phyloP scores from a whole-genome alignment of 2,329 filamentous ascomycete genomes.

The Penicillium sp. region DNA sequence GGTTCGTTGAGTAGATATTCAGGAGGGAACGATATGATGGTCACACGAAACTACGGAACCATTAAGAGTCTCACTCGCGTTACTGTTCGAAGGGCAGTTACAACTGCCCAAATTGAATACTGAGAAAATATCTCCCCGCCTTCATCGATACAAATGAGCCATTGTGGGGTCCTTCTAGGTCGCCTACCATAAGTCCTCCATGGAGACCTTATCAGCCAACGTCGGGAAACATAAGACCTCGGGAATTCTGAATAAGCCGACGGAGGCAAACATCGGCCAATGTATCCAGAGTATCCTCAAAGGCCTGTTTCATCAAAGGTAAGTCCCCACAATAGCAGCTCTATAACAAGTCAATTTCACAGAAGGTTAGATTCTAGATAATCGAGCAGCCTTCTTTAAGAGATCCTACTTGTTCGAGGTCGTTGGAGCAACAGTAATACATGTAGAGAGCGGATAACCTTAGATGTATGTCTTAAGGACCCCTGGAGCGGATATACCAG shows the following conservation, averaged over 20 bases:
- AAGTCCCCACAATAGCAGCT: too few relatives aligned
- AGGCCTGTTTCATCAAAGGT: too few relatives aligned
- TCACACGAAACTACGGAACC: constrained; percentile 22
- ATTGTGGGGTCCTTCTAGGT: not conserved
- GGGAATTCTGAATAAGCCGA: not conserved
- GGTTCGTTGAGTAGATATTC: not conserved
- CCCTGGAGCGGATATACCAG: too few relatives aligned
- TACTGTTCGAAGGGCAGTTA: not conserved
- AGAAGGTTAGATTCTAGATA: too few relatives aligned
- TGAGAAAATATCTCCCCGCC: not conserved
- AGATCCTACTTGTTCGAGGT: too few relatives aligned
- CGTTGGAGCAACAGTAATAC: too few relatives aligned
- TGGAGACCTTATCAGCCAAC: not conserved
- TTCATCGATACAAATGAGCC: not conserved
- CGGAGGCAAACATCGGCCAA: not conserved
- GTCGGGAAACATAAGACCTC: not conserved
- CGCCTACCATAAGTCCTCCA: not conserved
- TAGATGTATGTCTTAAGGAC: too few relatives aligned
- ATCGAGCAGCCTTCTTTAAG: too few relatives aligned
- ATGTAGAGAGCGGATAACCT: too few relatives aligned
- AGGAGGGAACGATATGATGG: too few relatives aligned
- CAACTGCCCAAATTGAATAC: not conserved
- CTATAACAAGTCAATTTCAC: too few relatives aligned
- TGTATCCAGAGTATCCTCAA: too few relatives aligned
- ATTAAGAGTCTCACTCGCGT: not conserved